Base-by-base conservation (phyloP, 2,329 filamentous ascomycete species). In the Alternaria arbusti region DNA sequence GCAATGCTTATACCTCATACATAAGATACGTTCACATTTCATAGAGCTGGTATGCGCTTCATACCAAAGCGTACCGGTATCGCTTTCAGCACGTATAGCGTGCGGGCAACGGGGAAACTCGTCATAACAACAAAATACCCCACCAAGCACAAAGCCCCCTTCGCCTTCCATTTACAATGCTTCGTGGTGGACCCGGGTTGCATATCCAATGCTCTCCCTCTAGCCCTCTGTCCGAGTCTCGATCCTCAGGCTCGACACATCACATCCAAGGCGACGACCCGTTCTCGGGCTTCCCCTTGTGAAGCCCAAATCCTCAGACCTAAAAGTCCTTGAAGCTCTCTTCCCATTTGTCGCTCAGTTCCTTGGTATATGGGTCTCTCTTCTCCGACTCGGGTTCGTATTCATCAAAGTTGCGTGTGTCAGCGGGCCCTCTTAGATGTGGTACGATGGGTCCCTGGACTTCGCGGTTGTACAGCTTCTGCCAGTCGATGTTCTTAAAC, bases 401-500 rank as follows among this genome's bases (percentile, higher is more conserved):
- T 45, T 90, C 85, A 73, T 95, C 92, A 74, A 95, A 96, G 77
- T 93, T 95, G 74, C 91, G 86, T 17, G 92, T 90, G 74, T 95
- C 92, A 30, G 91, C 91, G 0, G 89, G 86, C 54, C 88, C 91
- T 23, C 89, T 84, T 28, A 95, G 83, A 58, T 91, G 89, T n/a
- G 91, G 92, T 55, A 92, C 85, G 69, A 94, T 94, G 5, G 91
- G 91, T 0, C 91, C 91, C 52, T 86, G 83, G 54, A 87, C 82
- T 66, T 87, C 86, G 57, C 90, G 87, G 63, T 88, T 83, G 71
- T 89, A 87, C 23, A 94, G 80, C 51, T 89, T 89, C 57, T 93
- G 87, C 92, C 92, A 96, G 78, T 92, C 86, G 63, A 93, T 86
- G 59, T 86, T 86, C 52, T 83, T 81, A 80, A 96, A 96, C 84